phyloP scores from a whole-genome alignment of 2,329 filamentous ascomycete genomes.

The Penicillium sp. region DNA sequence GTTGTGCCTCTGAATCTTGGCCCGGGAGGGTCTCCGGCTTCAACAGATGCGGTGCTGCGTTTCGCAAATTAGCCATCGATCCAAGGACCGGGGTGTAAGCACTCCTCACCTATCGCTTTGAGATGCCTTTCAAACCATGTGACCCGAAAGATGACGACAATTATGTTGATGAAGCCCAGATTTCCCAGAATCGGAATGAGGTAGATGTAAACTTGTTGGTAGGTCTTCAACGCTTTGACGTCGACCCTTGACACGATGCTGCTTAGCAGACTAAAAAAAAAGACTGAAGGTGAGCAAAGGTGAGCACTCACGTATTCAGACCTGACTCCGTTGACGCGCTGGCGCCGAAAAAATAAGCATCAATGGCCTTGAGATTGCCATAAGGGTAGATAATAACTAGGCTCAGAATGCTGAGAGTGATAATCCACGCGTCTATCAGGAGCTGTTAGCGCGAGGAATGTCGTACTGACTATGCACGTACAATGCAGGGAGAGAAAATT shows the following conservation, averaged over 20 bases:
- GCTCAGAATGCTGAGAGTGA: constrained; percentile 40
- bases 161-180: constrained; percentile 54
- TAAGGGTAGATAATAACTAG: constrained; percentile 44
- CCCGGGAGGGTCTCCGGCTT: not conserved
- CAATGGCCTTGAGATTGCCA: constrained; percentile 49
- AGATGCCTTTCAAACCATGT: constrained; percentile 56
- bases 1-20: constrained; percentile 7
- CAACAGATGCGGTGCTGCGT: constrained; percentile 10
- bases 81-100: not conserved
- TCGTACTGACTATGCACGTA: constrained; percentile 17
- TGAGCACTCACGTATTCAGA: constrained; percentile 52
- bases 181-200: constrained; percentile 56
- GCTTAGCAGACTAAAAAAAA: not conserved
- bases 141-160: constrained; percentile 54
- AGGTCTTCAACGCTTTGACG: constrained; percentile 53
- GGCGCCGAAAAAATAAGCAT: constrained; percentile 57
- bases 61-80: not conserved
- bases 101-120: constrained; percentile 38
- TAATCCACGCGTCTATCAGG: constrained; percentile 46
- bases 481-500: constrained; percentile 38
- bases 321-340: constrained; percentile 58
- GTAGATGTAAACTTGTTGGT: constrained; percentile 59
- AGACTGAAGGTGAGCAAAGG: not conserved
- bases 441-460: not conserved
- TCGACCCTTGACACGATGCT: constrained; percentile 48